Conservation (phyloP, 768 basidiomycete species). For the Xerocomus brunneocitrinus region DNA sequence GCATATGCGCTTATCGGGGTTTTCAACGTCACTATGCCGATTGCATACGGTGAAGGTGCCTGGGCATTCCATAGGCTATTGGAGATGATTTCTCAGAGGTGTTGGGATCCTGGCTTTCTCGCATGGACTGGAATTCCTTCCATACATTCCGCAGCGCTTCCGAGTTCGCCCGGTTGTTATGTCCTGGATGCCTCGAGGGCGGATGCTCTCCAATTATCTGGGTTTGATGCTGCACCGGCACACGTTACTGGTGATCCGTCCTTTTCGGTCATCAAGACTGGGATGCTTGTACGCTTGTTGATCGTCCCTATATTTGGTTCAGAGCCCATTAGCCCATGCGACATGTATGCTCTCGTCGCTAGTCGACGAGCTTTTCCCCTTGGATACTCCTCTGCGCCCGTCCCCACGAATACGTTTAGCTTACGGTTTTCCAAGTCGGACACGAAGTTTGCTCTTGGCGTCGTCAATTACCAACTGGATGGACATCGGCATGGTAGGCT, state of each 20-base stretch:
- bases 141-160: not conserved
- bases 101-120: not conserved
- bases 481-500: not conserved
- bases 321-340: not conserved
- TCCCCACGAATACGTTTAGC: not conserved
- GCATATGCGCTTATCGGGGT: constrained; percentile 25
- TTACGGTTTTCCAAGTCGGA: not conserved
- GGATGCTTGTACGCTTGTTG: not conserved
- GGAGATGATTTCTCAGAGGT: not conserved
- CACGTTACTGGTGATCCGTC: not conserved
- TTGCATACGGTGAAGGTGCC: constrained; percentile 23
- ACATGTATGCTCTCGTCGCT: not conserved
- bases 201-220: not conserved
- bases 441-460: not conserved
- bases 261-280: constrained; percentile 1
- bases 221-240: not conserved
- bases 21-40: constrained; percentile 20
- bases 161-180: not conserved
- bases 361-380: not conserved
- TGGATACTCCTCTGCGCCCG: not conserved
- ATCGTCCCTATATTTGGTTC: not conserved
- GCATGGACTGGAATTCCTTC: not conserved
- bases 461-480: not conserved
- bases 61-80: constrained; percentile 22
- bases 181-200: not conserved